phyloP scores from a whole-genome alignment of 2,329 filamentous ascomycete genomes.

The Fusarium sp. region DNA sequence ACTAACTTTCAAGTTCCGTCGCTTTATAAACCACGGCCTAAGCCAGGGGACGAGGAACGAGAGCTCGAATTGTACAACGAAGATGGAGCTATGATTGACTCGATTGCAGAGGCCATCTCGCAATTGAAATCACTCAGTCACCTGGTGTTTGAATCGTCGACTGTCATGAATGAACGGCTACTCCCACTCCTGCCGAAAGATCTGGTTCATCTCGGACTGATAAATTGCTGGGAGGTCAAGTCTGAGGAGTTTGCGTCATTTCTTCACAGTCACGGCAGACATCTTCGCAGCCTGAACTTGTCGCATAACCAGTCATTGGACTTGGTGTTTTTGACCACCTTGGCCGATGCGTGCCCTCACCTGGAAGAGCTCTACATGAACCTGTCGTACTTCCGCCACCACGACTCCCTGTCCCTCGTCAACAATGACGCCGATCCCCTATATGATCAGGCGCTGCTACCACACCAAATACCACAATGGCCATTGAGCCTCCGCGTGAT shows the following conservation, averaged over 20 bases:
- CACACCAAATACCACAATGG: slow-evolving; percentile 80
- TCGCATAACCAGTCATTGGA: slow-evolving; percentile 85
- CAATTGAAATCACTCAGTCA: slow-evolving; percentile 72
- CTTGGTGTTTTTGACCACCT: slow-evolving; percentile 76
- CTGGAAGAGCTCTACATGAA: slow-evolving; percentile 81
- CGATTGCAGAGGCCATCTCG: slow-evolving; percentile 50
- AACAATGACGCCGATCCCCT: slow-evolving; percentile 77
- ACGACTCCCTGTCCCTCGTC: slow-evolving; percentile 63
- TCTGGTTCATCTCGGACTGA: slow-evolving; percentile 77
- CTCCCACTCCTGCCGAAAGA: slow-evolving; percentile 75
- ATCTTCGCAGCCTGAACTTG: slow-evolving; percentile 76
- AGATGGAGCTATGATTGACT: slow-evolving; percentile 57
- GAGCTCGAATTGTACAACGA: slow-evolving; percentile 52
- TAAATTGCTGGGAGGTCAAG: slow-evolving; percentile 82
- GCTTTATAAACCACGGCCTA: slow-evolving; percentile 53
- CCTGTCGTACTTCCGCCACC: slow-evolving; percentile 80
- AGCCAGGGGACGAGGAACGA: slow-evolving; percentile 46
- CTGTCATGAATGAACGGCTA: slow-evolving; percentile 75
- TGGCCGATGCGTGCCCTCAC: slow-evolving; percentile 76
- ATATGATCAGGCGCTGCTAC: slow-evolving; percentile 76
- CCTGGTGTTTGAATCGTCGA: slow-evolving; percentile 81
- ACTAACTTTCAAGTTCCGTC: slow-evolving; percentile 73
- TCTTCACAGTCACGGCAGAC: slow-evolving; percentile 73
- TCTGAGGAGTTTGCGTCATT: slow-evolving; percentile 75
- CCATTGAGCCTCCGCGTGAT: slow-evolving; percentile 77